Evolutionary conservation across 2,329 filamentous ascomycete species (phyloP), one percentile per base, ranked within the genome.

Genomic region (Clarireedia homoeocarpa): DNA sequence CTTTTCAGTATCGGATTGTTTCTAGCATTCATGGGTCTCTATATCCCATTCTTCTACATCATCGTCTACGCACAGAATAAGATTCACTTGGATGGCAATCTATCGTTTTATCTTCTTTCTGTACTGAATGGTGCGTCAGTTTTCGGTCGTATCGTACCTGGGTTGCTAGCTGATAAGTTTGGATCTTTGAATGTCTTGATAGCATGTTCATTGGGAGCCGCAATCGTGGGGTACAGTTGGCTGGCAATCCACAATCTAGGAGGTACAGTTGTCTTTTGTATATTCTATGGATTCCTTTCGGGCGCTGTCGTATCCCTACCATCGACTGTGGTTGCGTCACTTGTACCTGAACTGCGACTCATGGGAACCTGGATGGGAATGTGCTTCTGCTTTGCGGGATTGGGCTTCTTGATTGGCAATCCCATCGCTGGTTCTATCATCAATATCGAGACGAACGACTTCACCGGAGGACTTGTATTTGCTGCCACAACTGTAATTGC

Each of bases 41-140:
- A 79, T 62, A 63, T 79, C 10, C 77, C 78, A 2, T 73, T 76
- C 58, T 75, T 72, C 58, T 81, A 74, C 56, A 64, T 60, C 10
- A 34, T 40, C 5, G 26, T 76, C 0, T 66, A 77, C 52, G 77
- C 75, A 0, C 45, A 26, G 14, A 26, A 47, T 7, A 26, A 26
- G 14, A 26, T 24, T 7, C 20, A 27, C 15, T 9, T 27, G 12
- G 20, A 26, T 27, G 20, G 14, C 3, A 47, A 26, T 6, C n/a
- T 47, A 9, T 15, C 20, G 12, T 27, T 26, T 26, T 52, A 57
- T 34, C 44, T 57, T 42, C 24, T 47, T 39, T 17, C 42, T 3
- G 46, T 57, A 12, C 30, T 57, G 15, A 57, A 67, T 30, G 70
- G 62, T 1, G 65, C 68, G 1, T 71, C 68, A 0, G 63, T 69